Evolutionary conservation across 257 asterid genomes (phyloP), one percentile per base, ranked within the genome.

Genomic region (Solanum etuberosum): DNA sequence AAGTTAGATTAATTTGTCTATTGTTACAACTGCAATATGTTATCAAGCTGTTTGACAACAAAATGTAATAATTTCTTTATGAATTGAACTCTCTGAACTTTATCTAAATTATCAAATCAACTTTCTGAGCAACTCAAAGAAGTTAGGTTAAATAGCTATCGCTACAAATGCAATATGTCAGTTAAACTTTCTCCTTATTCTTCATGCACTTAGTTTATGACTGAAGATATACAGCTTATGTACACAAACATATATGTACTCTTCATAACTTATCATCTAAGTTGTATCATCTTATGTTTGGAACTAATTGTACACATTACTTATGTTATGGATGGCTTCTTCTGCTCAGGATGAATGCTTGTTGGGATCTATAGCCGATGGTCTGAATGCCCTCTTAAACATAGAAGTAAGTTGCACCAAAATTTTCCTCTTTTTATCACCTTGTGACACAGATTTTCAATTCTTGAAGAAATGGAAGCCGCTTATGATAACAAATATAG

Each of bases 311-410:
- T 48, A 48, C 31, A 48, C 68, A 81, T 48, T 10, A 20, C 68
- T 81, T 29, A 81, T 81, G 68, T 48, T 48, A 48, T 48, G 85
- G 51, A 25, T 72, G 68, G 21, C 65, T 86, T 23, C 23, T 72
- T 86, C 67, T 86, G 34, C n/a, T 72, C 94, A 97, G 99, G 98
- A 95, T 91, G 90, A 92, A 86, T 86, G 78, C 90, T 88, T 94
- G 85, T 88, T 96, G 93, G 89, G 93, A 51, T 90, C 98, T 35
- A 89, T 97, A 89, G 98, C 94, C 90, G 98, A 96, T 77, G 99
- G 99, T 59, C 91, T 97, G 85, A 96, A 96, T 89, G 95, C 99
- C 54, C 92, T 97, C 88, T 90, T 97, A 65, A 94, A 89, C 86
- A 93, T 97, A 87, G 99, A 96, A 93, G 99, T 97, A 92, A 93